Conservation (phyloP, 768 basidiomycete genomes). For the Pleurotus eryngii region DNA sequence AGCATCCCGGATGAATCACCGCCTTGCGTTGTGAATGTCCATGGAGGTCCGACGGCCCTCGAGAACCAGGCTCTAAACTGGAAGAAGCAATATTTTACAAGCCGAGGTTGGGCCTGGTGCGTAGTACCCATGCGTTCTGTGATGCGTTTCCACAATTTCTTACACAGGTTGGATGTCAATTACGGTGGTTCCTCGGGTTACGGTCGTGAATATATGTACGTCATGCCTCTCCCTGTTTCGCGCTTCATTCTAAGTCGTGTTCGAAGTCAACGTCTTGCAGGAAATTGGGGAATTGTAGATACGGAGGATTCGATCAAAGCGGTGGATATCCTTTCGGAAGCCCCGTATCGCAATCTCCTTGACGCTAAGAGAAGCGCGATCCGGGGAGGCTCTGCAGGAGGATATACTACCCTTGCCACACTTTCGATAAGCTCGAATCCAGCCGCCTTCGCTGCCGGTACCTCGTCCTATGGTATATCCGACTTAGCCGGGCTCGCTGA, state of each 20-base stretch:
- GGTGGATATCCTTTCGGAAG: slow-evolving; percentile 42
- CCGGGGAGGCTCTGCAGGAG: slow-evolving; percentile 73
- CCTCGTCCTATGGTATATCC: slow-evolving; percentile 66
- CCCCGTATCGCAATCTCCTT: slow-evolving; percentile 49
- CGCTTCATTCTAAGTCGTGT: neutral
- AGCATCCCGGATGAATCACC: no score
- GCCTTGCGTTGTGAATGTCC: no score
- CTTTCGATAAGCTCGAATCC: slow-evolving; percentile 35
- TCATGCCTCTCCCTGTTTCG: neutral
- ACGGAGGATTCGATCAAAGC: slow-evolving; percentile 62
- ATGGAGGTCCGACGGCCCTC: no score
- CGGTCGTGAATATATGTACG: slow-evolving; percentile 57
- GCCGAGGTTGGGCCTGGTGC: no score
- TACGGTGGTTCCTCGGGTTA: slow-evolving; percentile 76
- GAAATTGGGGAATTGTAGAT: slow-evolving; percentile 74
- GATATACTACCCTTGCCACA: slow-evolving; percentile 60
- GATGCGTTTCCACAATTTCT: no score
- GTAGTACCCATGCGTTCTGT: no score
- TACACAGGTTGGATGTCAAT: slow-evolving; percentile 67
- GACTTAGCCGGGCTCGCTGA: slow-evolving; percentile 54
- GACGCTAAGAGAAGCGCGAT: slow-evolving; percentile 67
- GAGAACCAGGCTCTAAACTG: no score
- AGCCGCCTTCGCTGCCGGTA: slow-evolving; percentile 57
- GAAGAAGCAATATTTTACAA: no score
- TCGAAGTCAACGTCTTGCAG: slow-evolving; percentile 45